Conservation (phyloP, 768 basidiomycete species). For the Kwoniella mangroviensis region DNA sequence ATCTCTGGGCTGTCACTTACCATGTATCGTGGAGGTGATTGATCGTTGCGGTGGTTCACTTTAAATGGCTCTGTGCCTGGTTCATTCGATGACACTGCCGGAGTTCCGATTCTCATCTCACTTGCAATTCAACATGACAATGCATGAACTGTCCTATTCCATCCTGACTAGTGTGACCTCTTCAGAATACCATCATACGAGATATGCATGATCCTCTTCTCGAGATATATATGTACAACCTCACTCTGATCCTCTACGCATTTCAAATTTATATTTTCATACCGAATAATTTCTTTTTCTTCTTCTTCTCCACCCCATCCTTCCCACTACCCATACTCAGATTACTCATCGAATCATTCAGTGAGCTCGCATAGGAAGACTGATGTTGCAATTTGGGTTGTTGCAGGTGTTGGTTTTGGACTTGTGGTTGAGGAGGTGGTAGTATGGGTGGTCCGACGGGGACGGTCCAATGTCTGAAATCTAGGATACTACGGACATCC, state of each 20-base stretch:
- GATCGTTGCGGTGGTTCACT: too few species aligned
- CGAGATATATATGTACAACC: neutral
- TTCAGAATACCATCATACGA: too few species aligned
- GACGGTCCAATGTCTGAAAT: slow-evolving; percentile 55
- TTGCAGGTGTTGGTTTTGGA: slow-evolving; percentile 2
- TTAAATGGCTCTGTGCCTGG: too few species aligned
- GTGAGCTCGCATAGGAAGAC: slow-evolving; percentile 24
- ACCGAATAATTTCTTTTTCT: slow-evolving; percentile 51
- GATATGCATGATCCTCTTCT: neutral
- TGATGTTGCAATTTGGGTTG: slow-evolving; percentile 26
- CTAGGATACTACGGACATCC: slow-evolving; percentile 47
- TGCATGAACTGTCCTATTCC: too few species aligned
- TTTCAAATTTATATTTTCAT: slow-evolving; percentile 22
- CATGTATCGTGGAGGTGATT: too few species aligned
- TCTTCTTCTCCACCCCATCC: slow-evolving; percentile 39
- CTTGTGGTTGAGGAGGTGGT: slow-evolving; percentile 35
- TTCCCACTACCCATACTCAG: slow-evolving; percentile 31
- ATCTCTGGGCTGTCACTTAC: too few species aligned
- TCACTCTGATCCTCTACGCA: neutral
- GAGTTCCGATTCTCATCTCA: too few species aligned
- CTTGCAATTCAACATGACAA: too few species aligned
- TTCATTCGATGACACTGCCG: too few species aligned
- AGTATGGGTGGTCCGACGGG: slow-evolving; percentile 55
- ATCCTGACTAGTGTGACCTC: too few species aligned
- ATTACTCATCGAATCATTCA: slow-evolving; percentile 31